Percentiles rank a stretch among this genome's conserved stretches.
These are phyloP conservation scores for Helminthosporium solani DNA, from an alignment of 2,329 filamentous ascomycete genomes.

Conservation along the genomic window DNA sequence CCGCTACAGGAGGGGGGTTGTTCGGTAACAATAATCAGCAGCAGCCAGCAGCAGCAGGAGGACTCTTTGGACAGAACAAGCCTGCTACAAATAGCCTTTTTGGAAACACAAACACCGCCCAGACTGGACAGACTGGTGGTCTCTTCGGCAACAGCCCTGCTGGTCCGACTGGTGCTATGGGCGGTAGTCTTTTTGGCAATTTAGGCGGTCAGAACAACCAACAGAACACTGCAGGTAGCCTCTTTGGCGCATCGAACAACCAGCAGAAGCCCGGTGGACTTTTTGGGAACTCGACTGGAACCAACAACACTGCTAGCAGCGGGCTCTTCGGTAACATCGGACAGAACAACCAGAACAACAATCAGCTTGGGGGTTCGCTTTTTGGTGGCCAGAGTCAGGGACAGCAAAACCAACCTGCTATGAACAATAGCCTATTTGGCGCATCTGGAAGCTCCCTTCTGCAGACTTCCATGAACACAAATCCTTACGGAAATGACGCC, in stretches of 20 bases:
- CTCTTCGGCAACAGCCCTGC: slow-evolving; percentile 31
- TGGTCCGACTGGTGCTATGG: slow-evolving; percentile 18
- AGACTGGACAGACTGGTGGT: slow-evolving; percentile 15
- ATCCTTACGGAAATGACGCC: slow-evolving; percentile 85
- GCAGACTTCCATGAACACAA: slow-evolving; percentile 62
- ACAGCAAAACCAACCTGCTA: slow-evolving; percentile 42
- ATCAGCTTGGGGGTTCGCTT: slow-evolving; percentile 37
- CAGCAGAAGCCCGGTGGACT: slow-evolving; percentile 48
- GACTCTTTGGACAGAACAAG: slow-evolving; percentile 51
- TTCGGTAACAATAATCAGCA: slow-evolving; percentile 49
- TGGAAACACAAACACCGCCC: slow-evolving; percentile 35
- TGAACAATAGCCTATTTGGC: slow-evolving; percentile 55
- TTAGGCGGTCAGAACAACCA: slow-evolving; percentile 33
- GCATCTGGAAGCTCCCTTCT: slow-evolving; percentile 50
- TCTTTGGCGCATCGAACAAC: slow-evolving; percentile 47
- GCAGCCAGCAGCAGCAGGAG: slow-evolving; percentile 26
- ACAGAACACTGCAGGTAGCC: slow-evolving; percentile 28
- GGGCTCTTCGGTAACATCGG: slow-evolving; percentile 50
- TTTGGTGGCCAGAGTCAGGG: slow-evolving; percentile 48
- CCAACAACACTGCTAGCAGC: slow-evolving; percentile 42
- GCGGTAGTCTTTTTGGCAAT: slow-evolving; percentile 39
- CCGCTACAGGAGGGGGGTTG: slow-evolving; percentile 48
- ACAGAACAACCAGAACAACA: slow-evolving; percentile 39
- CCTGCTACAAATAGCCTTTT: slow-evolving; percentile 42
- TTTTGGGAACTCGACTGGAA: slow-evolving; percentile 41